Conservation (phyloP, 2,329 filamentous ascomycete genomes). For the Rutstroemia sp. region DNA sequence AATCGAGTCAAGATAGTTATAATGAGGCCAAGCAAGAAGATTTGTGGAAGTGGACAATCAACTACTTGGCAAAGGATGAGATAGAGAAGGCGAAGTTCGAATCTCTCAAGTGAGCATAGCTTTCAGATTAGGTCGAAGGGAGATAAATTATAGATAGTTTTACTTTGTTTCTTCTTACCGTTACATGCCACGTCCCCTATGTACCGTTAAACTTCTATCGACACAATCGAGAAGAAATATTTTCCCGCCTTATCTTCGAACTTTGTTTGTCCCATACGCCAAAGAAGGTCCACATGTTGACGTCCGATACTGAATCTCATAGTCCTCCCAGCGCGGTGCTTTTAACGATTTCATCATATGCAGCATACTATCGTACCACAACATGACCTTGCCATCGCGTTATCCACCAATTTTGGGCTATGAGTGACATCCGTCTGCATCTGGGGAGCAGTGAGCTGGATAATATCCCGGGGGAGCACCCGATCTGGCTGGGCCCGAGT, state of each 20-base stretch:
- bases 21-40: slow-evolving; percentile 40
- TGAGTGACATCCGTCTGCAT: neutral
- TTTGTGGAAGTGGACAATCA: slow-evolving; percentile 41
- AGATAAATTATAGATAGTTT: neutral
- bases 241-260: neutral
- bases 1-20: slow-evolving; percentile 37
- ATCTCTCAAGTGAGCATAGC: neutral
- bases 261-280: neutral
- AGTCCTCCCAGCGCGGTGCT: neutral
- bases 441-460: slow-evolving; percentile 1
- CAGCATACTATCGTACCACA: neutral
- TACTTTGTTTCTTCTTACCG: neutral
- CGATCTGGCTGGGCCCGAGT: neutral
- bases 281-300: neutral
- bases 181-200: neutral
- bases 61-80: slow-evolving; percentile 21
- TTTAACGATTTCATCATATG: neutral
- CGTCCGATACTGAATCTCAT: neutral
- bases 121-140: neutral
- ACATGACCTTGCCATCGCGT: neutral
- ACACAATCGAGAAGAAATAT: too few species aligned
- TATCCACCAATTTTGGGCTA: neutral
- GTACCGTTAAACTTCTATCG: neutral
- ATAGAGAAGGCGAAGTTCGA: slow-evolving; percentile 4
- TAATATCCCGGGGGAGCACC: slow-evolving; percentile 1